Evolutionary conservation across 495 filamentous ascomycete genomes (phyloP).

Genomic region (Tetracladium setigerum): DNA sequence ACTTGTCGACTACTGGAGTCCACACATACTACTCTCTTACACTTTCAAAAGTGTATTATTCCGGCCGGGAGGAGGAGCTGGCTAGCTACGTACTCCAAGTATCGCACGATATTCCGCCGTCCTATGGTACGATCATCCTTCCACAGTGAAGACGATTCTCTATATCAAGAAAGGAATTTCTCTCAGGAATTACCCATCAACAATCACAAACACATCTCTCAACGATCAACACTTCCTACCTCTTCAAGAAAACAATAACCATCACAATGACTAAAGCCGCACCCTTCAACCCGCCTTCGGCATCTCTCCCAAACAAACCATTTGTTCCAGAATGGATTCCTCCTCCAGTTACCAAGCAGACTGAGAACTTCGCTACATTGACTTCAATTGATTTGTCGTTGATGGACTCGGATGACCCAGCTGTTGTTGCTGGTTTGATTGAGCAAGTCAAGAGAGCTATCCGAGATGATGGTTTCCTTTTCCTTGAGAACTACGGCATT

Average conservation of each 20-base stretch:
- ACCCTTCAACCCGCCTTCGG: conserved; percentile 33
- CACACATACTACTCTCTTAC: too few relatives aligned
- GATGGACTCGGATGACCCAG: conserved; percentile 8
- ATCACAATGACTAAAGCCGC: conserved; percentile 25
- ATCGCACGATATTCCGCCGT: not conserved
- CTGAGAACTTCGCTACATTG: conserved; percentile 30
- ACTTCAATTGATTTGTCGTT: conserved; percentile 31
- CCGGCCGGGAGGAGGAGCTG: too few relatives aligned
- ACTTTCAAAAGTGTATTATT: too few relatives aligned
- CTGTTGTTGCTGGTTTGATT: conserved; percentile 31
- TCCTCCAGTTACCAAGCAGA: conserved; percentile 29
- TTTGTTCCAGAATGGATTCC: conserved; percentile 34
- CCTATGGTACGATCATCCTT: too few relatives aligned
- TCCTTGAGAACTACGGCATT: conserved; percentile 38
- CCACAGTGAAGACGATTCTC: too few relatives aligned
- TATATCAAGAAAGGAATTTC: too few relatives aligned
- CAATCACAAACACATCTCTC: too few relatives aligned
- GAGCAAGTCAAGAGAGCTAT: conserved; percentile 33
- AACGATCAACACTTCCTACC: conserved; percentile 1
- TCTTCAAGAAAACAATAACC: conserved; percentile 1
- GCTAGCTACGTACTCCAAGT: too few relatives aligned
- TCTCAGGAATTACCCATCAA: too few relatives aligned
- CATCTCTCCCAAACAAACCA: conserved; percentile 31
- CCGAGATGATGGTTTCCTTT: conserved; percentile 38
- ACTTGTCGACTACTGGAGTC: too few relatives aligned